phyloP scores from a whole-genome alignment of 495 filamentous ascomycete species.

The Astrocystis sublimbata region DNA sequence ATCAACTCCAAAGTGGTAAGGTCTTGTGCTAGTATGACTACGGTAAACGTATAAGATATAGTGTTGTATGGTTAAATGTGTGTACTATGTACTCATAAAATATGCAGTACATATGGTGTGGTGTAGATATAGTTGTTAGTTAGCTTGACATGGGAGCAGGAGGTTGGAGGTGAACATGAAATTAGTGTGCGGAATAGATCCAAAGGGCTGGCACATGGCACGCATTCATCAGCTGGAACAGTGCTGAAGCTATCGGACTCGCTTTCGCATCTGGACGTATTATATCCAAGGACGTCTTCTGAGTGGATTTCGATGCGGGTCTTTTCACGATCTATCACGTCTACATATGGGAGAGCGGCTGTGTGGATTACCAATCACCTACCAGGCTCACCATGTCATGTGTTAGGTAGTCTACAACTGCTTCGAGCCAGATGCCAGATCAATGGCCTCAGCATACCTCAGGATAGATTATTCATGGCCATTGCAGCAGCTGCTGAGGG shows the following conservation, averaged over 20 bases:
- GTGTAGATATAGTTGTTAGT: not conserved
- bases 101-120: not conserved
- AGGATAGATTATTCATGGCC: no score
- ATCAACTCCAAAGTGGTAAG: not conserved
- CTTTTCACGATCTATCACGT: slow-evolving; percentile 5
- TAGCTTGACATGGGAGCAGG: not conserved
- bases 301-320: slow-evolving; percentile 17
- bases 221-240: not conserved
- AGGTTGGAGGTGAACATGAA: not conserved
- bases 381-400: no score
- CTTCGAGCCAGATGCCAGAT: no score
- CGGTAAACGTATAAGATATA: not conserved
- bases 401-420: no score
- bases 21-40: slow-evolving; percentile 1
- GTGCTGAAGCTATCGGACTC: not conserved
- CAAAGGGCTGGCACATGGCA: not conserved
- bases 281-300: slow-evolving; percentile 11
- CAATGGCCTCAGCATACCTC: no score
- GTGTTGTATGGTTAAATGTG: no score
- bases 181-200: not conserved
- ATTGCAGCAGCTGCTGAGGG: no score
- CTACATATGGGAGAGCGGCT: not conserved
- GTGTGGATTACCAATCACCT: slow-evolving; percentile 18
- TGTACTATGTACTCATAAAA: slow-evolving; percentile 1
- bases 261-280: slow-evolving; percentile 1